A percentile compares a stretch with the other conserved stretches of the same genome.
Evolutionary conservation across 805 yeast genomes (phyloP).

Genomic region (Spencermartinsiella europaea): DNA sequence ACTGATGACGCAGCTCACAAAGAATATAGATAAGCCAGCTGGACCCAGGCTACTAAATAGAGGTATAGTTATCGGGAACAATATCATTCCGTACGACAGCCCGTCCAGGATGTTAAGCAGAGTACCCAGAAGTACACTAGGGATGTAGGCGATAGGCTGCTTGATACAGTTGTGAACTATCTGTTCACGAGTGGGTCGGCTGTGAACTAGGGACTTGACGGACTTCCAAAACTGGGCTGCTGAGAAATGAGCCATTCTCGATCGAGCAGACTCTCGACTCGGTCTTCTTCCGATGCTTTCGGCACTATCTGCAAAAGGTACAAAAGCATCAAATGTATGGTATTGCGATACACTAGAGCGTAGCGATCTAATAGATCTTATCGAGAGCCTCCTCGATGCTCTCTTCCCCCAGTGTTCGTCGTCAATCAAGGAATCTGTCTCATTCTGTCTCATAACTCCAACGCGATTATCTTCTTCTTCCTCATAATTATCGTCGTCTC

Average conservation of each 20-base stretch:
- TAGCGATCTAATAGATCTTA: background rate
- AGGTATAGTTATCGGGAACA: constrained; percentile 85
- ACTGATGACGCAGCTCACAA: constrained; percentile 82
- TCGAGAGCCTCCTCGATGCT: background rate
- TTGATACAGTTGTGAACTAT: background rate
- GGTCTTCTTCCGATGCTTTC: background rate
- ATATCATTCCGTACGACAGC: constrained; percentile 93
- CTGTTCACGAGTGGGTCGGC: background rate
- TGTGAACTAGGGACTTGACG: background rate
- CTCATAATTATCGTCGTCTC: background rate
- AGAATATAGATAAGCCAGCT: constrained; percentile 89
- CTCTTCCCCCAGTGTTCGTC: background rate
- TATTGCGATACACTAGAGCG: background rate
- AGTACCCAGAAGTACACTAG: constrained; percentile 82
- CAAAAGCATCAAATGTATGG: background rate
- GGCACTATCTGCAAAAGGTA: background rate
- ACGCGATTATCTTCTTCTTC: background rate
- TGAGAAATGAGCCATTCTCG: background rate
- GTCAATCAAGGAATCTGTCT: background rate
- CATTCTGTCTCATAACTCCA: background rate
- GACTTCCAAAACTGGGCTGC: background rate
- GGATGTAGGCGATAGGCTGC: constrained; percentile 47
- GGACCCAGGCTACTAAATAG: constrained; percentile 76
- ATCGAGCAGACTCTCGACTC: background rate
- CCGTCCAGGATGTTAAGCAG: constrained; percentile 87